Evolutionary conservation across 1,284 basidiomycete species (phyloP), one percentile per base, ranked within the genome.

Genomic region (Sanghuangporus weigelae): DNA sequence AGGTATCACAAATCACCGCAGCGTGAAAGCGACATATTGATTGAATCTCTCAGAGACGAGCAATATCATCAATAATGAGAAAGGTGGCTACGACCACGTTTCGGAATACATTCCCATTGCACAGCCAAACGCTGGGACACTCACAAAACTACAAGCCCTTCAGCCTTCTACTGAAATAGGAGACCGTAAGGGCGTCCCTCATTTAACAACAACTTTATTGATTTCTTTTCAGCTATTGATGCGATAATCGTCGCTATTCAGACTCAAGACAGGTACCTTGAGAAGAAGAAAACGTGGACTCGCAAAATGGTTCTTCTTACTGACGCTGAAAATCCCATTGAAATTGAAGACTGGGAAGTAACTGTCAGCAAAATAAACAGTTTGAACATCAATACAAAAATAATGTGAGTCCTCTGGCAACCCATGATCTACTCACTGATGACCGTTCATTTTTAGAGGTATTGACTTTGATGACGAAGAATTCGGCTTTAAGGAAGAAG

Each of bases 231-330:
- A 96, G 94, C 95, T 3, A 81, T 97, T 57, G 93, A 95, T 68
- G 94, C 89, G 1, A 75, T 97, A 44, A 89, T 96, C 67, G 93
- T 96, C 11, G 92, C 83, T 0, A 83, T 95, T 59, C 87, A 95
- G 73, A 89, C 92, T 12, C 86, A 94, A 74, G 77, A 83, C 60
- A 68, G 73, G 12, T 82, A 86, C 69, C 78, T 93, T 14, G 77
- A 69, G 19, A 84, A 78, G 66, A 90, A 89, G 76, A 82, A 83
- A 67, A 83, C 84, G 0, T 96, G 94, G 94, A 89, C 89, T 1
- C 82, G 92, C 49, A 93, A 89, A 74, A 79, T 95, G 4, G 80
- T 90, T 35, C 71, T 96, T 7, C 74, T 96, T 23, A 96, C 94
- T 0, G 92, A 96, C 69, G 93, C 87, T 67, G 84, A 88, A 73